phyloP scores from a whole-genome alignment of 2,329 filamentous ascomycete genomes.

The Blastomyces emzantsi region DNA sequence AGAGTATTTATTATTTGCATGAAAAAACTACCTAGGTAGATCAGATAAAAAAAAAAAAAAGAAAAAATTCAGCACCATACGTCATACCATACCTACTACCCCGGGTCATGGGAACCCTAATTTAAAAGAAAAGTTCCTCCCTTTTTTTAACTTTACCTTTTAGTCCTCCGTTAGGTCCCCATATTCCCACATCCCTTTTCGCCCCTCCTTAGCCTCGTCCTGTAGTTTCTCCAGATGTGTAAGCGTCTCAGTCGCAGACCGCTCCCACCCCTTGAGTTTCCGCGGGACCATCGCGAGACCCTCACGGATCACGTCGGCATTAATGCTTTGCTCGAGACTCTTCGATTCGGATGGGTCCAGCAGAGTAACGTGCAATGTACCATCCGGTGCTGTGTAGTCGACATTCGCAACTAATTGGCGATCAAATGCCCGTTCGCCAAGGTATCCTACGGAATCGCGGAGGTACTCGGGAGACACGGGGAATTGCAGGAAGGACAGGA shows the following conservation, averaged over 20 bases:
- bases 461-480: constrained; percentile 77
- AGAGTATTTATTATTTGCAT: too few species aligned
- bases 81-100: neutral
- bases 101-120: neutral
- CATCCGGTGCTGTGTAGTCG: constrained; percentile 74
- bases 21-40: too few species aligned
- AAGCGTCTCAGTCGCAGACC: constrained; percentile 62
- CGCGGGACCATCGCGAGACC: constrained; percentile 85
- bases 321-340: constrained; percentile 68
- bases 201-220: constrained; percentile 66
- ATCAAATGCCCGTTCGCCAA: constrained; percentile 64
- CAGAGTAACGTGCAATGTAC: constrained; percentile 74
- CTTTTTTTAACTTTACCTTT: neutral
- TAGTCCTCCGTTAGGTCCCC: constrained; percentile 90
- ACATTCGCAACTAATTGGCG: constrained; percentile 82
- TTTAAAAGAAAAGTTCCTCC: neutral
- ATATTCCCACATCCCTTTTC: constrained; percentile 95
- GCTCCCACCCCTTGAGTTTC: constrained; percentile 89
- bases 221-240: constrained; percentile 64
- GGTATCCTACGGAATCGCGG: constrained; percentile 64
- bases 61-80: too few species aligned
- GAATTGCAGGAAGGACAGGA: constrained; percentile 81
- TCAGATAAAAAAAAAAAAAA: too few species aligned
- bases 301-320: constrained; percentile 73
- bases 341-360: constrained; percentile 63